These are phyloP conservation scores for Hanseniaspora lachancei DNA, from an alignment of 805 yeast genomes.

Conservation along the genomic window DNA sequence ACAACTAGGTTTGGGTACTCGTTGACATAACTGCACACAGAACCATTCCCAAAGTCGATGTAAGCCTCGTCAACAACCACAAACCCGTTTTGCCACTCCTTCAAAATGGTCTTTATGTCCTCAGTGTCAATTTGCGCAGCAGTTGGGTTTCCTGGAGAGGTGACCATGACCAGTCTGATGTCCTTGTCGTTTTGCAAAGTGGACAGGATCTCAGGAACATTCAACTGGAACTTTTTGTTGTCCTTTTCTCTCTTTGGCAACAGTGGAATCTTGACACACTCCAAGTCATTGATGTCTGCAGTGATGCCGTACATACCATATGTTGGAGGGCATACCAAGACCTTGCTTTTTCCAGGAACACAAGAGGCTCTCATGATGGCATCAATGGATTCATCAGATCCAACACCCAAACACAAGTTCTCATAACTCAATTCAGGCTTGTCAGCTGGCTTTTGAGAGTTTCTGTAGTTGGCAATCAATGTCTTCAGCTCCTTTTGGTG, in stretches of 20 bases:
- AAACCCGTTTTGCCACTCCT: slow-evolving; percentile 54
- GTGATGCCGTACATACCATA: slow-evolving; percentile 94
- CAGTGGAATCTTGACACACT: slow-evolving; percentile 59
- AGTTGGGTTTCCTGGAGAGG: slow-evolving; percentile 97
- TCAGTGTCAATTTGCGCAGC: slow-evolving; percentile 45
- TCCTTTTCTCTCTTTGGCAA: slow-evolving; percentile 23
- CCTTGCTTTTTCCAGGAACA: slow-evolving; percentile 66
- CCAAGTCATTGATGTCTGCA: slow-evolving; percentile 81
- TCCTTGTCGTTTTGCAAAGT: slow-evolving; percentile 41
- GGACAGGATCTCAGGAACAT: slow-evolving; percentile 41
- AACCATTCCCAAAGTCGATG: slow-evolving; percentile 67
- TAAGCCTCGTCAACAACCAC: slow-evolving; percentile 91
- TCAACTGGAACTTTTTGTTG: slow-evolving; percentile 50
- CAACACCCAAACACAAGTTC: slow-evolving; percentile 86
- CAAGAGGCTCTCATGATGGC: slow-evolving; percentile 74
- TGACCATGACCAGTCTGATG: slow-evolving; percentile 67
- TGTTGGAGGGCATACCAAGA: slow-evolving; percentile 85
- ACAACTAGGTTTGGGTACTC: slow-evolving; percentile 73
- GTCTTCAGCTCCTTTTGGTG: slow-evolving; percentile 71
- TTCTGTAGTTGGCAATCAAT: slow-evolving; percentile 60
- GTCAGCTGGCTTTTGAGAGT: slow-evolving; percentile 22
- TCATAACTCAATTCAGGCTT: slow-evolving; percentile 35
- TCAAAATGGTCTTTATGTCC: slow-evolving; percentile 37
- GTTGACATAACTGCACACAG: slow-evolving; percentile 66
- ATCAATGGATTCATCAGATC: slow-evolving; percentile 93